Conservation (phyloP, 495 filamentous ascomycete species). For the Cudoniella acicularis region DNA sequence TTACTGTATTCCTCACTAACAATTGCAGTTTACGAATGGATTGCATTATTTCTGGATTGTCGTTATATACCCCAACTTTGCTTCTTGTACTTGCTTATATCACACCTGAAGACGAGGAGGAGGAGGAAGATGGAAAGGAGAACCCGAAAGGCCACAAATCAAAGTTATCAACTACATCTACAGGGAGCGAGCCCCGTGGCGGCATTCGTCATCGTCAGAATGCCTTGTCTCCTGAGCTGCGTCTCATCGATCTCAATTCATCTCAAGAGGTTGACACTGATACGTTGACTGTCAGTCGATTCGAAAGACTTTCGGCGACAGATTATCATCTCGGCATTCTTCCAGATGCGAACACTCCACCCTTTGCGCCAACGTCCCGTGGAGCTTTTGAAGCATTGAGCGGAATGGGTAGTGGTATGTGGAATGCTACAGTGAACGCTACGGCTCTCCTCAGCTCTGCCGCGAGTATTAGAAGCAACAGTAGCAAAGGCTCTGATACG, state of each 20-base stretch:
- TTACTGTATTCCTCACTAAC: conserved; percentile 25
- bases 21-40: conserved; percentile 76
- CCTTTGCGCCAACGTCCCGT: conserved; percentile 54
- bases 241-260: conserved; percentile 81
- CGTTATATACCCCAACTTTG: conserved; percentile 89
- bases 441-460: conserved; percentile 79
- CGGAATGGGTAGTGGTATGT: conserved; percentile 55
- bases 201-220: conserved; percentile 65
- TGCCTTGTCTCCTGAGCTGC: conserved; percentile 79
- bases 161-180: conserved; percentile 35
- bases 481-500: conserved; percentile 49
- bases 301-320: conserved; percentile 77
- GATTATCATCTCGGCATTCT: conserved; percentile 90
- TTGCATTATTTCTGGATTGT: conserved; percentile 94
- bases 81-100: conserved; percentile 89
- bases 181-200: conserved; percentile 49
- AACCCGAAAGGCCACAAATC: conserved; percentile 28
- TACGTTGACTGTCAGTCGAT: conserved; percentile 76
- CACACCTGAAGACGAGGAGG: conserved; percentile 52
- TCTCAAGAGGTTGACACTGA: conserved; percentile 76
- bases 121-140: conserved; percentile 12
- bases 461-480: conserved; percentile 74
- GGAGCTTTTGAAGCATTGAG: conserved; percentile 65
- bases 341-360: conserved; percentile 62
- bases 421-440: conserved; percentile 83